Evolutionary conservation across 1,139 yeast genomes (phyloP).

Genomic region (Saccharomyces hybrid): DNA sequence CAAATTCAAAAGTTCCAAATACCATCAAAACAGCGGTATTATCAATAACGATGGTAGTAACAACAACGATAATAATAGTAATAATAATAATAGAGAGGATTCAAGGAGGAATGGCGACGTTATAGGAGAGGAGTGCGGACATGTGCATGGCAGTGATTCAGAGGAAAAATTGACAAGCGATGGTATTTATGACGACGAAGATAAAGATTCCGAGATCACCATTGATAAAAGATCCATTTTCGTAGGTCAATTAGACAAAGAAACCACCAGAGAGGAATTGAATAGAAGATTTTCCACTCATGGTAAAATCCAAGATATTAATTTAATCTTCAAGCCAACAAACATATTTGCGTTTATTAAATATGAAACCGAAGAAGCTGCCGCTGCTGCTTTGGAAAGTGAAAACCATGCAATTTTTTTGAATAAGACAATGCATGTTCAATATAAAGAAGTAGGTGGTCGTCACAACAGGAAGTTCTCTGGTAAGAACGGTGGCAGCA

Average conservation of each 20-base stretch:
- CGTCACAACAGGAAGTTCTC: constrained; percentile 17
- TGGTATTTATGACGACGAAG: not conserved
- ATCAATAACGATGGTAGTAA: constrained; percentile 3
- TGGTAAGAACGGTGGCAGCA: constrained; percentile 14
- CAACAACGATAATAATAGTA: not conserved
- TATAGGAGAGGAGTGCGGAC: not conserved
- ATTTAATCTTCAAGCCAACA: constrained; percentile 45
- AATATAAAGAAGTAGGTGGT: constrained; percentile 53
- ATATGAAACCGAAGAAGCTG: constrained; percentile 58
- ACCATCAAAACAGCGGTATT: not conserved
- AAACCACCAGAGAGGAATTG: constrained; percentile 50
- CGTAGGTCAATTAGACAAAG: constrained; percentile 60
- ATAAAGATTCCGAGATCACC: constrained; percentile 24
- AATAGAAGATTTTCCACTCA: constrained; percentile 53
- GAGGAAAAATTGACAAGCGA: not conserved
- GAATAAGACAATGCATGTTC: constrained; percentile 75
- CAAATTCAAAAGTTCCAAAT: not conserved
- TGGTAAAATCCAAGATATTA: constrained; percentile 51
- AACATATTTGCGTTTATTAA: constrained; percentile 67
- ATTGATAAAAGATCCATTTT: constrained; percentile 70
- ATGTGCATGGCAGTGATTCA: not conserved
- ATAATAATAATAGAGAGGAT: constrained; percentile 3
- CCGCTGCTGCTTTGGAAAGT: constrained; percentile 73
- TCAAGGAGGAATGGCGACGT: constrained; percentile 11
- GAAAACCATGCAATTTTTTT: constrained; percentile 74